Evolutionary conservation across 2,329 filamentous ascomycete species (phyloP), one percentile per base, ranked within the genome.

Genomic region (Penicillium sp.): DNA sequence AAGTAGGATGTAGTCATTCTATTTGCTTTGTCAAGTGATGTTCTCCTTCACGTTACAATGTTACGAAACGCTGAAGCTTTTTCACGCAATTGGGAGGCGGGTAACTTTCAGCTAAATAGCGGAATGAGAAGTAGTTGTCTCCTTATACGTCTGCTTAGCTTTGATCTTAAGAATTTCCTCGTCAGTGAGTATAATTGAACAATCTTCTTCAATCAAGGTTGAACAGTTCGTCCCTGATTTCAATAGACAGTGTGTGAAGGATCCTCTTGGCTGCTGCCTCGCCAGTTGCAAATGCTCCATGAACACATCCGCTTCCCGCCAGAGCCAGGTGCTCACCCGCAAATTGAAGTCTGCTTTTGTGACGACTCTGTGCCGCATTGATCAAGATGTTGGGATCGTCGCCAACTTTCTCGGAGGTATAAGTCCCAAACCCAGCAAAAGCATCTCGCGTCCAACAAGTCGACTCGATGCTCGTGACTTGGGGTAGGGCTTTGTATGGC

Each of bases 401-500:
- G 4, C 72, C 73, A 15, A 70, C 70, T 53, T 76, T 76, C 55
- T 76, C 74, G 18, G 74, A 72, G 15, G 71, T 72, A 56, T 76
- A 76, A 33, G 65, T 67, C 23, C 74, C 74, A 45, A 68, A 76
- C 13, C 74, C 74, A 21, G 74, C 74, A 46, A 75, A 62, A 4
- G 72, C 68, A 58, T 76, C 74, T 52, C 72, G 71, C 2, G 73
- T 75, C 74, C 74, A 76, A 56, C 74, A 70, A 29, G 74, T 76
- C 18, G 72, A 73, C 62, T 76, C 73, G 52, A 76, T 64, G 58
- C 68, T 68, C 44, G 72, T 47, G 21, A 75, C 63, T 4, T 62
- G 63, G 2, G 74, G 74, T 16, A 76, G 65, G 36, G 73, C 72
- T 52, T 74, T 75, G 63, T 75, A 75, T 0, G 73, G 74, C 54